phyloP scores from a whole-genome alignment of 495 filamentous ascomycete species.

The Neurospora sp. region DNA sequence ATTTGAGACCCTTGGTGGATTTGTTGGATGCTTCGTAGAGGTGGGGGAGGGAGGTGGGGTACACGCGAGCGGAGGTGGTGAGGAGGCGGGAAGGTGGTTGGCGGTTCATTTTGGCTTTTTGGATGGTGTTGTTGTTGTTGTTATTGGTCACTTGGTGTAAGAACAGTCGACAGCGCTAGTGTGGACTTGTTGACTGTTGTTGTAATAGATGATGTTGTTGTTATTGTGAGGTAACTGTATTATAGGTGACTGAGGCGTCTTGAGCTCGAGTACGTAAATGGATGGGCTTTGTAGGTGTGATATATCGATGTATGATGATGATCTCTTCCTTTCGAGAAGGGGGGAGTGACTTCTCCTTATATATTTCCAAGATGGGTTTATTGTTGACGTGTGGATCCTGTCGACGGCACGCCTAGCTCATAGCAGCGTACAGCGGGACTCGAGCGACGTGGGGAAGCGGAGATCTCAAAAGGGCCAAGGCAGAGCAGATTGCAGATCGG shows the following conservation, averaged over 20 bases:
- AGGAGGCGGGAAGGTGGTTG: conserved; percentile 20
- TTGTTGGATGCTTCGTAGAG: conserved; percentile 20
- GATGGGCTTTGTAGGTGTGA: neutral
- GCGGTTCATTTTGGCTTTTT: conserved; percentile 16
- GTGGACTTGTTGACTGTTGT: neutral
- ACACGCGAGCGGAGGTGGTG: conserved; percentile 31
- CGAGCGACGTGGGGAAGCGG: neutral
- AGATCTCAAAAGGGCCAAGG: neutral
- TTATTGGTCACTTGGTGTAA: neutral
- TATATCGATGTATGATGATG: neutral
- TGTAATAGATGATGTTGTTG: neutral
- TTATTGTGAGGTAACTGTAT: neutral
- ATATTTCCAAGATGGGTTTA: neutral
- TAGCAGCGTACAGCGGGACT: neutral
- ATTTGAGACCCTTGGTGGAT: conserved; percentile 22
- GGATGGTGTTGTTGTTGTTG: neutral
- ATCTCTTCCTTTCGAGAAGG: neutral
- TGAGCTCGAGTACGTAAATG: neutral
- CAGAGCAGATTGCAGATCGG: neutral
- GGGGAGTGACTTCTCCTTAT: neutral
- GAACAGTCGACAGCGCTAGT: neutral
- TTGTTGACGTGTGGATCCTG: neutral
- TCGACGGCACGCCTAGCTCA: neutral
- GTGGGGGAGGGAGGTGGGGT: conserved; percentile 33
- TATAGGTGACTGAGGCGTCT: neutral